Evolutionary conservation across 2,329 filamentous ascomycete genomes (phyloP), one percentile per base, ranked within the genome.

Genomic region (Xylaria arbuscula): DNA sequence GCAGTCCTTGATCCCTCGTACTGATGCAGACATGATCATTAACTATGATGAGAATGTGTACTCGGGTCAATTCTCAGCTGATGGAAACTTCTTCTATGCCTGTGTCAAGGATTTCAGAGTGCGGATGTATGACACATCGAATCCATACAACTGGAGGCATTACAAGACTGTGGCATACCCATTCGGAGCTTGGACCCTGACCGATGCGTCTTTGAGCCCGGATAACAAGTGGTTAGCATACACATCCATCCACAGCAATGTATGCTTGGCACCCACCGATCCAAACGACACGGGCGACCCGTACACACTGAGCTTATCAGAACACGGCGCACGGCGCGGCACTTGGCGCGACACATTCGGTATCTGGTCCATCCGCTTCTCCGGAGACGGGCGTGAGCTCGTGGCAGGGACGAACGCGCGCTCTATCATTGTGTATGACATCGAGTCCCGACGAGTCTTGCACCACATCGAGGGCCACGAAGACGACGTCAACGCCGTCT

Each of bases 51-150:
- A 91, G 5, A 90, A 93, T 48, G 94, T 96, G 62, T 98, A 98
- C 77, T 97, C 93, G 2, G 96, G 96, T 1, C 95, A 98, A 78
- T 99, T 98, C 78, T 97, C 93, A 0, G 93, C 97, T 72, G 96
- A 99, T 75, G 96, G 96, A 32, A 97, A 97, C 80, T 98, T 98
- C 83, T 98, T 98, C 83, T 98, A 95, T 78, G 90, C 92, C 6
- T 96, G 92, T 76, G 92, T 92, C 10, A 93, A 98, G 80, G 94
- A 98, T 80, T 97, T 97, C 82, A 92, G 90, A 73, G 94, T 99
- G 10, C 91, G 94, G 62, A 94, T 99, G 93, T 99, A 98, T 80
- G 95, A 98, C 79, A 98, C 96, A 0, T 94, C 93, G 1, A 97
- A 98, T 74, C 94, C 95, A 0, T 97, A 96, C 80, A 88, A 94